Evolutionary conservation across 23 red algal genomes (phyloP), one percentile per base, ranked within the genome.

Genomic region (Gracilaria caudata): DNA sequence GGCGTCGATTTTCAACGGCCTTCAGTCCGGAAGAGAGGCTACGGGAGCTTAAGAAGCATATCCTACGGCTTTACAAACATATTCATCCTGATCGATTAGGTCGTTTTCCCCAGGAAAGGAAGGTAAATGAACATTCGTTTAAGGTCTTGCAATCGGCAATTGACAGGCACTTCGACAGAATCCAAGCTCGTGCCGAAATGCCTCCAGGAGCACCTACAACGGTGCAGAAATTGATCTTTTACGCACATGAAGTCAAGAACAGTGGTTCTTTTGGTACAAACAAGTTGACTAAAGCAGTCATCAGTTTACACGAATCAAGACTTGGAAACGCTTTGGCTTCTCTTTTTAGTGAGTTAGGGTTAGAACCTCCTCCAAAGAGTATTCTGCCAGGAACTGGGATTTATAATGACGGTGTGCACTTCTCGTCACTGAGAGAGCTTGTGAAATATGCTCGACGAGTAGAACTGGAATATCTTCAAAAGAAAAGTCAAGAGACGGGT

Each of bases 61-160:
- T 89, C 5, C 51, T 64, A 0, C 51, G 74, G 6, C 85, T 89
- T 26, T 89, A 89, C 45, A 78, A 89, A 79, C 71, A 79, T 34
- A 89, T 89, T 65, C 85, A 89, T 78, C 85, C 85, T 26, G 85
- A 89, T 77, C 85, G 85, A 38, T 54, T 89, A 29, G 53, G 61
- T 23, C 54, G 45, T 32, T 89, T 78, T 32, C 85, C 85, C 2
- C 37, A 57, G 7, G 68, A 89, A 20, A 44, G 85, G 7, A 46
- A 40, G 32, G 56, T 89, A 2, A 89, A 89, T 61, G 85, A 89
- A 55, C 24, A 68, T 39, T 89, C 85, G 14, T 89, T 89, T 56
- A 23, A 89, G 49, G 43, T 77, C 29, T 58, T 89, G 51, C 71
- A 89, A 41, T 89, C 85, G 40, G 85, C 55, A 0, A 58, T 89